Evolutionary conservation across 768 basidiomycete species (phyloP), one percentile per base, ranked within the genome.

Genomic region (Panaeolus cyanescens): DNA sequence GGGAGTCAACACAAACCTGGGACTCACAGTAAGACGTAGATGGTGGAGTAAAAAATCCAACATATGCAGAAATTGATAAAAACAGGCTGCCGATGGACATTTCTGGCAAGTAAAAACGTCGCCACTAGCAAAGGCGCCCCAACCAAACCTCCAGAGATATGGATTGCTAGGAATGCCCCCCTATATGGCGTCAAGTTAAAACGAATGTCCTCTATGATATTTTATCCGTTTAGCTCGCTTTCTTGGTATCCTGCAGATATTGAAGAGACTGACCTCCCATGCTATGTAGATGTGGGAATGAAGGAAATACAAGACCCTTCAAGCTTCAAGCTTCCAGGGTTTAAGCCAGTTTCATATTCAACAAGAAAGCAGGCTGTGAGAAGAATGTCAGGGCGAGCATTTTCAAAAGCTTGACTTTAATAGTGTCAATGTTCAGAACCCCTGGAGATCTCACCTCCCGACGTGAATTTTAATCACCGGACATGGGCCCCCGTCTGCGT

Each of bases 51-150:
- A 39, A 87, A 64, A 9, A 82, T 77, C 84, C 84, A 84, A 50
- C 81, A 77, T n/a, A 82, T 56, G 59, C 84, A 86, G 62, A 87
- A 82, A 62, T 88, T 87, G 61, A 86, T 70, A 64, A 87, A 75
- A 1, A 80, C 80, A 0, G 84, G 82, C 57, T 81, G 83, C 58
- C 82, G 80, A 34, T 73, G 70, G 28, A 79, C 68, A 40, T 74
- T 77, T 64, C 75, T 80, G 12, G 77, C 79, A 22, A 79, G 60
- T 17, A 81, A 65, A 54, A 80, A 79, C 10, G 81, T 84, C 12
- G 77, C 61, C 32, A 87, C 70, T 36, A 86, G 72, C 9, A 83
- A 62, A 13, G 83, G 84, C 12, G 86, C 70, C 45, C 82, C 79
- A 39, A 85, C 68, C 59, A 87, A 81, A 1, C 85, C 86, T 32